Evolutionary conservation across 768 basidiomycete species (phyloP).

Genomic region (Dioszegia hungarica): DNA sequence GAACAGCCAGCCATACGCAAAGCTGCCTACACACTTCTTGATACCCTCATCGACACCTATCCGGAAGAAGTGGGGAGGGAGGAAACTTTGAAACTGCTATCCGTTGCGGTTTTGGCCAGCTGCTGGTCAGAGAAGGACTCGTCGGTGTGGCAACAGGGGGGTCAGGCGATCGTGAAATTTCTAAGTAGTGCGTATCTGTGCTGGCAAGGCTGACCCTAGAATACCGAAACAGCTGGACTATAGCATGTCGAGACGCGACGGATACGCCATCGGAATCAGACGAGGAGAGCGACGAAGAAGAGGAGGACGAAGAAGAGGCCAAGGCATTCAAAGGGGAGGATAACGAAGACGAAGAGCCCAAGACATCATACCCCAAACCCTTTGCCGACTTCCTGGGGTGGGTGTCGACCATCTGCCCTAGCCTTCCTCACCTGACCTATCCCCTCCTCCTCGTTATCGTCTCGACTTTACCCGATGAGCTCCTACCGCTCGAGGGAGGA

Average conservation of each 20-base stretch:
- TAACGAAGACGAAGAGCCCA: neutral
- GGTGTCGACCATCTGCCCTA: conserved; percentile 71
- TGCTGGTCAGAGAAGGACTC: conserved; percentile 65
- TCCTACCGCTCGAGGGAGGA: conserved; percentile 36
- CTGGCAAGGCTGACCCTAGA: conserved; percentile 51
- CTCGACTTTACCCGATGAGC: conserved; percentile 63
- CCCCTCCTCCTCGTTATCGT: conserved; percentile 73
- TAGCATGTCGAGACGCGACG: conserved; percentile 36
- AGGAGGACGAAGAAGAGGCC: conserved; percentile 11
- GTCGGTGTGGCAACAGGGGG: conserved; percentile 64
- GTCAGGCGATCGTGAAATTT: conserved; percentile 66
- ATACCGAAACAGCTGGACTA: conserved; percentile 62
- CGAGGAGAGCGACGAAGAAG: conserved; percentile 49
- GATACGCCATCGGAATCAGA: conserved; percentile 17
- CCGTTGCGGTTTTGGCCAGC: conserved; percentile 36
- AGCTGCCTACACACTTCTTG: conserved; percentile 62
- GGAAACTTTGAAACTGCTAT: conserved; percentile 54
- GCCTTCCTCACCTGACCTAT: conserved; percentile 72
- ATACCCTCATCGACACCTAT: conserved; percentile 52
- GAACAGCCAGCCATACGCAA: conserved; percentile 69
- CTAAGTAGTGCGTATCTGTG: conserved; percentile 58
- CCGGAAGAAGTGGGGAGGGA: conserved; percentile 52
- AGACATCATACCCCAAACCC: conserved; percentile 44
- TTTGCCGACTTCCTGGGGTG: conserved; percentile 75
- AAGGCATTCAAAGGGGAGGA: neutral